Conservation (phyloP, 192 early-diverging fungal genomes). For the Entophlyctis luteolus region DNA sequence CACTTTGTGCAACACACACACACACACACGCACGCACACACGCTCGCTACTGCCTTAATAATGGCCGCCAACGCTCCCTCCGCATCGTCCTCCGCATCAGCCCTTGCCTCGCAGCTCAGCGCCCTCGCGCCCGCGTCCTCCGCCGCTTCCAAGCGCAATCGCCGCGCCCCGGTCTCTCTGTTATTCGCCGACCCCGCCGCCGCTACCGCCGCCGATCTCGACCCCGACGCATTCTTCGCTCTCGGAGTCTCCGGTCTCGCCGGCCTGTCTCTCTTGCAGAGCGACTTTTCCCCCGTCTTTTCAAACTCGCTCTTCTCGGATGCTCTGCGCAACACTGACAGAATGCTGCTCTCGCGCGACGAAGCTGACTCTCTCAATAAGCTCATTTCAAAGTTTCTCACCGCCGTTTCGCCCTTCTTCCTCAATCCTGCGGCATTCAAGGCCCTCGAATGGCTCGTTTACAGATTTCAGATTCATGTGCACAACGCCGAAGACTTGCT, state of each 20-base stretch:
- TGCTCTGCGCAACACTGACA: conserved; percentile 72
- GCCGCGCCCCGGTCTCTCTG: neutral
- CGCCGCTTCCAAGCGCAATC: neutral
- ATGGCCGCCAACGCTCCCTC: no score
- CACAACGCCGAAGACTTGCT: conserved; percentile 79
- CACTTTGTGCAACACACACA: no score
- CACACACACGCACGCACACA: no score
- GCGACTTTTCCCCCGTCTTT: conserved; percentile 66
- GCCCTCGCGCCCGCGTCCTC: conserved; percentile 5
- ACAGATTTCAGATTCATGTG: conserved; percentile 82
- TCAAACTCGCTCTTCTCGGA: conserved; percentile 76
- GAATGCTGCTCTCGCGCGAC: conserved; percentile 69
- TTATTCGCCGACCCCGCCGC: conserved; percentile 28
- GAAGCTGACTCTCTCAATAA: conserved; percentile 78
- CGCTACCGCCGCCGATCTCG: conserved; percentile 84
- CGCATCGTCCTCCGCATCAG: no score
- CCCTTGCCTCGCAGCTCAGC: conserved; percentile 1
- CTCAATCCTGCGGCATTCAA: conserved; percentile 80
- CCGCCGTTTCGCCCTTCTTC: conserved; percentile 78
- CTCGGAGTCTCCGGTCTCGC: conserved; percentile 75
- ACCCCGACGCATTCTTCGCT: conserved; percentile 79
- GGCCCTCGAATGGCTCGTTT: conserved; percentile 87
- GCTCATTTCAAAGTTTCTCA: conserved; percentile 69
- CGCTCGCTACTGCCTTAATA: no score
- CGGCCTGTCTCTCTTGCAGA: conserved; percentile 61